Conservation (phyloP, 305 asterid species). For the Fraxinus greggii region DNA sequence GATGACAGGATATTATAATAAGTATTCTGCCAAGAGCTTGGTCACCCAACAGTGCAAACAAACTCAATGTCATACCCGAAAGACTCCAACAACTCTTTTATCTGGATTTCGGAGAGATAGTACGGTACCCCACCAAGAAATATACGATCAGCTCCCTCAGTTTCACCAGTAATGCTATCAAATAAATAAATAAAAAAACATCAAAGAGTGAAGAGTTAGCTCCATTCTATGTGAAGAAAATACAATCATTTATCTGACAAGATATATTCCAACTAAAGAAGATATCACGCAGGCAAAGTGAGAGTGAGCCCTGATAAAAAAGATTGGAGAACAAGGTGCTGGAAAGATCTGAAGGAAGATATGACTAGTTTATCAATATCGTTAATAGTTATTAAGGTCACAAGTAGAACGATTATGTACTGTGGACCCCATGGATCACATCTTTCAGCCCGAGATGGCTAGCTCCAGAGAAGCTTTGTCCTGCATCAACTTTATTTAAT, state of each 20-base stretch:
- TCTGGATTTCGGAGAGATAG: conserved; percentile 67
- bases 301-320: conserved; percentile 4
- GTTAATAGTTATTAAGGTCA: conserved; percentile 10
- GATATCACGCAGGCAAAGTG: not conserved
- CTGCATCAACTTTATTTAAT: not conserved
- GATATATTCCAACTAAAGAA: not conserved
- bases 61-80: conserved; percentile 56
- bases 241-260: not conserved
- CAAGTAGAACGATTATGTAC: conserved; percentile 12
- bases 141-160: conserved; percentile 66
- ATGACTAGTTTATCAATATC: conserved; percentile 15
- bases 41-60: not conserved
- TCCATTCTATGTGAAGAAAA: not conserved
- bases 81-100: conserved; percentile 64
- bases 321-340: conserved; percentile 1
- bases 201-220: not conserved
- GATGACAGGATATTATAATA: conserved; percentile 2
- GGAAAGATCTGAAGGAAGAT: not conserved
- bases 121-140: conserved; percentile 77
- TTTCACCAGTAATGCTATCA: conserved; percentile 56
- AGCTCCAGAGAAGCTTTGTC: not conserved
- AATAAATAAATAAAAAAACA: conserved; percentile 17
- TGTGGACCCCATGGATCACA: not conserved
- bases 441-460: not conserved
- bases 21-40: conserved; percentile 18